Evolutionary conservation across 352 stramenopile genomes (phyloP).

Genomic region (Poterioochromonas sp.): DNA sequence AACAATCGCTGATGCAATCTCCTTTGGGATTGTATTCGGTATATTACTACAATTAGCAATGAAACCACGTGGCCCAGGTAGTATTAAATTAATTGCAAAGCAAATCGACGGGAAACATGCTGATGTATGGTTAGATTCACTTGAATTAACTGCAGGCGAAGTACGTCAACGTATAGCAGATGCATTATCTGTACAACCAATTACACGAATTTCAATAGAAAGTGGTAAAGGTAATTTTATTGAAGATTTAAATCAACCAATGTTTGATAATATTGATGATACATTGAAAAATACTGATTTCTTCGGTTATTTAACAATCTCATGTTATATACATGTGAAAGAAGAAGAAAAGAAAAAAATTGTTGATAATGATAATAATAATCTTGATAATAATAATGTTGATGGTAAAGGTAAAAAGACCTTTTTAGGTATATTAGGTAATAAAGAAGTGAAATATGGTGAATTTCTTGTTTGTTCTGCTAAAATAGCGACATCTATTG

Average conservation of each 20-base stretch:
- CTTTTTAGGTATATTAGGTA: neutral
- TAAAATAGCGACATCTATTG: neutral
- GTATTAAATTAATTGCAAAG: neutral
- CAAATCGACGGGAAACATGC: neutral
- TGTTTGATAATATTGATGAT: neutral
- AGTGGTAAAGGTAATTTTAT: constrained; percentile 27
- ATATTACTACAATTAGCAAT: constrained; percentile 2
- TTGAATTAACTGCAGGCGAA: neutral
- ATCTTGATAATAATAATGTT: neutral
- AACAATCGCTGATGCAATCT: neutral
- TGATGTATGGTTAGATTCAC: constrained; percentile 22
- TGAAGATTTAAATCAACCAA: neutral
- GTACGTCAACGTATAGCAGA: constrained; percentile 13
- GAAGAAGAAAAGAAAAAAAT: neutral
- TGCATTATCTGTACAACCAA: neutral
- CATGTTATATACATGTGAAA: constrained; percentile 22
- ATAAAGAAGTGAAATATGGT: constrained; percentile 17
- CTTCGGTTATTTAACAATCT: constrained; percentile 21
- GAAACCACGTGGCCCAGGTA: neutral
- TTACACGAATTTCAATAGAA: constrained; percentile 9
- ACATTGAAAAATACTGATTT: constrained; percentile 15
- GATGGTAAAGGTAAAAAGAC: neutral
- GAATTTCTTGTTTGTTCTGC: neutral
- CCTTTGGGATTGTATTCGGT: constrained; percentile 6
- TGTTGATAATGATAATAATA: neutral